Base-by-base conservation (phyloP, 306 rosid species). In the Dicorynia guianensis region DNA sequence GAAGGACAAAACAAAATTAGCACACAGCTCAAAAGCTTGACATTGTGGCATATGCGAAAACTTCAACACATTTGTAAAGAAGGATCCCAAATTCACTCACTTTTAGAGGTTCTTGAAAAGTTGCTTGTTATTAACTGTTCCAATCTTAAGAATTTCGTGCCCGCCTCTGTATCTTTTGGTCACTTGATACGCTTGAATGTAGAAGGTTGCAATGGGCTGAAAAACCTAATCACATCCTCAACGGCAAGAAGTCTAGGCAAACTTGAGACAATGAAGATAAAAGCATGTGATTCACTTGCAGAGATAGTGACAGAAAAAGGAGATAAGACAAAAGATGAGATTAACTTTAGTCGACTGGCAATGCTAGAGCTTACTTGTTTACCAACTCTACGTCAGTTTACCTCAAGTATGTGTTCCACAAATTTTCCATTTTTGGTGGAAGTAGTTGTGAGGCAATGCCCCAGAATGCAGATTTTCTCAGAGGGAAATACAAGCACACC, bases 61-160 rank as follows among this genome's bases (percentile, higher is more conserved):
- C 47, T 63, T 36, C 11, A 63, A 8, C 25, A 63, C 8, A 63
- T 63, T n/a, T 63, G 49, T 63, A n/a, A 38, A 63, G 68, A 63
- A 18, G 48, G 68, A 33, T 63, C 3, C 13, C 18, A 38, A 40
- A 13, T 63, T 7, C 33, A 63, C 14, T 33, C 64, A 3, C 1
- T 33, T 59, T 10, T 59, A 33, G 34, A 56, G 38, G 36, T 18
- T 56, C 38, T 56, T 55, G 61, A 55, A 55, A 7, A 0, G 0
- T 8, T 55, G 20, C 0, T 0, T 19, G 38, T 55, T 5, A 0
- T 0, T 15, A 0, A 25, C 0, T 55, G 61, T 18, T 20, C 61
- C 6, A 55, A 14, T 19, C 3, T 55, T 12, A 55, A 0, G 6
- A 30, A 19, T 20, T 20, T 55, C 14, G 35, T 55, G 36, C 61